These are phyloP conservation scores for Malassezia psittaci DNA, from an alignment of 1,284 basidiomycete species.

Conservation along the genomic window DNA sequence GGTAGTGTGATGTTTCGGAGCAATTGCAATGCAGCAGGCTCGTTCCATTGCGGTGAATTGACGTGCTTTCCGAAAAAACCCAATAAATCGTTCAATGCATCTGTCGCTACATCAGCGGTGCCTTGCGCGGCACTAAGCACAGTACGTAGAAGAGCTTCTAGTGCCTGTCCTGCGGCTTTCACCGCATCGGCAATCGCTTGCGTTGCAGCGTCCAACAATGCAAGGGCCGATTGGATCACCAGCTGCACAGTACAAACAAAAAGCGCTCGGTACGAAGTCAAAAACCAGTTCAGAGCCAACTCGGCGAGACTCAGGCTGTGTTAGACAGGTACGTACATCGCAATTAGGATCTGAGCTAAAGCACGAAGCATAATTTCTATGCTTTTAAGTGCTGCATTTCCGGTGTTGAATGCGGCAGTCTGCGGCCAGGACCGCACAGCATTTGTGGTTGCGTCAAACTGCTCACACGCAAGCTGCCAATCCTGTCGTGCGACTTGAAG, in stretches of 20 bases:
- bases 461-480: background rate
- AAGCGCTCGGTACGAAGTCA: conserved; percentile 2
- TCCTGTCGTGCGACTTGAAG: background rate
- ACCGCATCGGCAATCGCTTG: conserved; percentile 5
- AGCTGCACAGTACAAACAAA: conserved; percentile 14
- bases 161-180: conserved; percentile 4
- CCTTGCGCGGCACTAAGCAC: background rate
- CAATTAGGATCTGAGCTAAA: background rate
- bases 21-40: conserved; percentile 7
- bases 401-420: background rate
- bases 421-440: background rate
- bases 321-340: background rate
- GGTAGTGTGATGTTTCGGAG: conserved; percentile 14
- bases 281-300: background rate
- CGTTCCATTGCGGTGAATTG: background rate
- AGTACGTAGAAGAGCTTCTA: background rate
- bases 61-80: conserved; percentile 8
- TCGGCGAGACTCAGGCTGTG: background rate
- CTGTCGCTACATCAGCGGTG: conserved; percentile 1
- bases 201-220: conserved; percentile 9
- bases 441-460: background rate
- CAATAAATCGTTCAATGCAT: conserved; percentile 5
- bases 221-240: conserved; percentile 5
- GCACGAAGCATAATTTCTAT: background rate
- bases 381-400: background rate